phyloP scores from a whole-genome alignment of 108 stramenopile genomes.

The Epipyxis sp. region DNA sequence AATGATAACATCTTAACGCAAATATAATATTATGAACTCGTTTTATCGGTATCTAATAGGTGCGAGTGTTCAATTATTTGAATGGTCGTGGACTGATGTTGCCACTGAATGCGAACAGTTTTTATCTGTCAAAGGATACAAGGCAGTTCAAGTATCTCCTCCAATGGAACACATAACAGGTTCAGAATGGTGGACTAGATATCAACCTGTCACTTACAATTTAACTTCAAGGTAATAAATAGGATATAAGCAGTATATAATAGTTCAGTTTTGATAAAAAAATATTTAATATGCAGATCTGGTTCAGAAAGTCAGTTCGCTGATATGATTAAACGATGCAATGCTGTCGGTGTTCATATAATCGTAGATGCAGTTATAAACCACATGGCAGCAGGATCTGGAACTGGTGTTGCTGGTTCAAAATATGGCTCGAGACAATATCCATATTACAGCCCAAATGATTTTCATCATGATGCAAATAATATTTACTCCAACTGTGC shows the following conservation, averaged over 20 bases:
- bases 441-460: conserved; percentile 13
- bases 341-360: background rate
- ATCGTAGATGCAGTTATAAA: conserved; percentile 30
- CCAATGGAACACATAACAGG: conserved; percentile 16
- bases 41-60: no score
- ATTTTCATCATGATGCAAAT: conserved; percentile 17
- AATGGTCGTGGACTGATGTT: conserved; percentile 27
- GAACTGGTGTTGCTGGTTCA: conserved; percentile 14
- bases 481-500: background rate
- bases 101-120: conserved; percentile 28
- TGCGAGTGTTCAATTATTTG: conserved; percentile 26
- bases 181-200: conserved; percentile 31
- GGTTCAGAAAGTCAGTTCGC: conserved; percentile 14
- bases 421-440: background rate
- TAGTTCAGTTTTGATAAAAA: no score
- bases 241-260: no score
- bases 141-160: conserved; percentile 21
- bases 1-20: no score
- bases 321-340: conserved; percentile 10
- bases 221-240: no score
- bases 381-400: conserved; percentile 33
- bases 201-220: conserved; percentile 30
- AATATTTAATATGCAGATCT: conserved; percentile 4
- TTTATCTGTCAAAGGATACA: conserved; percentile 16
- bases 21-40: no score